Evolutionary conservation across 352 stramenopile genomes (phyloP).

Genomic region (Pythium aquatile): DNA sequence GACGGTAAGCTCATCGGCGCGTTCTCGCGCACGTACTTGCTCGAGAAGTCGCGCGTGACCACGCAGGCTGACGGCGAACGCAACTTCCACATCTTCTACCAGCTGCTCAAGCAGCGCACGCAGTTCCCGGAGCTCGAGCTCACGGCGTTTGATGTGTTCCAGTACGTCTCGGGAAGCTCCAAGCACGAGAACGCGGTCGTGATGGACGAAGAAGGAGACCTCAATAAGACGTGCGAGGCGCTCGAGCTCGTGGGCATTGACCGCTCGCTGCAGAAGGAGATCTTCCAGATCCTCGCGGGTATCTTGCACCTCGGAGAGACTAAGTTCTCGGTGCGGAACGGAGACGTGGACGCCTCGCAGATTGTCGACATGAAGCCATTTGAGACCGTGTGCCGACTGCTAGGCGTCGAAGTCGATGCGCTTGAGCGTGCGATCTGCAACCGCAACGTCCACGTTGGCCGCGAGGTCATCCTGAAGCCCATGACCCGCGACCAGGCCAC

Average conservation of each 20-base stretch:
- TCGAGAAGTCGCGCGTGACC: conserved; percentile 92
- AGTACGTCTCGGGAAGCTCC: conserved; percentile 53
- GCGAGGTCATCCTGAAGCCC: conserved; percentile 63
- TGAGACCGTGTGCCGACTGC: conserved; percentile 42
- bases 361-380: conserved; percentile 61
- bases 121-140: conserved; percentile 66
- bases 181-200: conserved; percentile 28
- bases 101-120: conserved; percentile 41
- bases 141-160: conserved; percentile 43
- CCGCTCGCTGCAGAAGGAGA: conserved; percentile 40
- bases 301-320: conserved; percentile 97
- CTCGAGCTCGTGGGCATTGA: conserved; percentile 58
- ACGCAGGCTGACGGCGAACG: conserved; percentile 61
- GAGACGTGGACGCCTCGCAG: conserved; percentile 76
- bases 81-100: conserved; percentile 88
- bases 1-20: conserved; percentile 67
- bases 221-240: conserved; percentile 76
- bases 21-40: conserved; percentile 85
- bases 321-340: conserved; percentile 75
- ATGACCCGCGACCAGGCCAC: conserved; percentile 85
- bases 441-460: conserved; percentile 58
- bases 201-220: conserved; percentile 62
- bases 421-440: conserved; percentile 72
- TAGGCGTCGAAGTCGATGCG: conserved; percentile 48
- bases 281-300: conserved; percentile 82